Evolutionary conservation across 768 basidiomycete species (phyloP).

Genomic region (Termitomyces eurrhizus): DNA sequence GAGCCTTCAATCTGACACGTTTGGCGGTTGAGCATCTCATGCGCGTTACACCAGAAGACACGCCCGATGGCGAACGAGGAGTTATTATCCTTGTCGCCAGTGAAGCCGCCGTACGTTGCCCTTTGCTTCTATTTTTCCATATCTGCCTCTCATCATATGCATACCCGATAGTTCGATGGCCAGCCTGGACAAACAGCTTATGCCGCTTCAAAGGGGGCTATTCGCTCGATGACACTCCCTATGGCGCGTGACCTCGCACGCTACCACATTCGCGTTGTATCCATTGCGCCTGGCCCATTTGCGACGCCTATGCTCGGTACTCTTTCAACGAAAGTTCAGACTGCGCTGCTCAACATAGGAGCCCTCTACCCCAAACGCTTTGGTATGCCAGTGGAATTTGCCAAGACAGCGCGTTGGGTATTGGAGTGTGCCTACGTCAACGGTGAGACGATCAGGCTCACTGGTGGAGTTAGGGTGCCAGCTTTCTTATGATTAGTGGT

Average conservation of each 20-base stretch:
- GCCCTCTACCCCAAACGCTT: conserved; percentile 46
- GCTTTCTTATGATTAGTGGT: neutral
- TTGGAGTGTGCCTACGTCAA: conserved; percentile 54
- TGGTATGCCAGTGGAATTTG: conserved; percentile 48
- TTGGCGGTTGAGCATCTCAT: conserved; percentile 48
- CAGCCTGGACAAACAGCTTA: conserved; percentile 58
- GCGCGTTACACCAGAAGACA: conserved; percentile 40
- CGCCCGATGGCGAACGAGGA: conserved; percentile 50
- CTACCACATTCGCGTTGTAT: conserved; percentile 50
- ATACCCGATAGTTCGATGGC: conserved; percentile 42
- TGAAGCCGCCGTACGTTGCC: conserved; percentile 42
- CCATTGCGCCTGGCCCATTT: conserved; percentile 57
- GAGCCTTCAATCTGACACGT: conserved; percentile 57
- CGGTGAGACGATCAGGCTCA: conserved; percentile 50
- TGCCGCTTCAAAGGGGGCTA: conserved; percentile 52
- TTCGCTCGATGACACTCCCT: conserved; percentile 56
- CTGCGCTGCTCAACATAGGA: conserved; percentile 30
- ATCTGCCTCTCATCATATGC: too few relatives aligned
- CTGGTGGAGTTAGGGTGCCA: conserved; percentile 27
- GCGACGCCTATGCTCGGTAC: conserved; percentile 17
- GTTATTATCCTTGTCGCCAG: conserved; percentile 57
- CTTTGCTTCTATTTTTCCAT: neutral
- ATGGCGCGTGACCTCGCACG: conserved; percentile 57
- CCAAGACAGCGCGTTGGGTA: conserved; percentile 47
- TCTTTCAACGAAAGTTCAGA: neutral